phyloP scores from a whole-genome alignment of 257 asterid species.

The Solanum chiquidenum region DNA sequence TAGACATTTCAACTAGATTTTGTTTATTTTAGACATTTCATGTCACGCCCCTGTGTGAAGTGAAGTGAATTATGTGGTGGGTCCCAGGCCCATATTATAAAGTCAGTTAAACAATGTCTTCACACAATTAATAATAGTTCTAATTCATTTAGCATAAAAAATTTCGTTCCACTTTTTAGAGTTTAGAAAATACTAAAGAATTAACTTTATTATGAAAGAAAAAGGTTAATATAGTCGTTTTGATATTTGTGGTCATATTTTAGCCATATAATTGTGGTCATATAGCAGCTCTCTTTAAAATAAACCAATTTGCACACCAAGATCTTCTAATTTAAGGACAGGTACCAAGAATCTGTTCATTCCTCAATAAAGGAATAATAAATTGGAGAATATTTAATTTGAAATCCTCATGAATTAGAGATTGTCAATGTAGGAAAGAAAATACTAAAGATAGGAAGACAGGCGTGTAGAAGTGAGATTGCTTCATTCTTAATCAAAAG shows the following conservation, averaged over 20 bases:
- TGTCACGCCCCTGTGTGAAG: background rate
- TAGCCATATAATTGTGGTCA: background rate
- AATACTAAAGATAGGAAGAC: background rate
- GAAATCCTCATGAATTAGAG: background rate
- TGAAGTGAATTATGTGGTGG: background rate
- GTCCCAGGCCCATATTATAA: background rate
- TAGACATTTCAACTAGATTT: too few relatives aligned
- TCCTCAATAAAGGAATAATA: background rate
- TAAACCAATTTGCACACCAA: background rate
- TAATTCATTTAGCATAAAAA: background rate
- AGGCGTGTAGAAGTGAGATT: background rate
- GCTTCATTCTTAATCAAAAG: rapidly evolving
- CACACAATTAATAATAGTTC: background rate
- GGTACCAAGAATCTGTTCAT: background rate
- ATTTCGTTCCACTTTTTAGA: background rate
- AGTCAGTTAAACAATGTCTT: too few relatives aligned
- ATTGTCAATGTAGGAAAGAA: background rate
- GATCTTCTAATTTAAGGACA: background rate
- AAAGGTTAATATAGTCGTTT: background rate
- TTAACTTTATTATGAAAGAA: background rate
- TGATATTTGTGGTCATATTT: background rate
- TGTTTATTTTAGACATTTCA: too few relatives aligned
- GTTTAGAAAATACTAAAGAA: background rate
- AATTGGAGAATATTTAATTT: background rate
- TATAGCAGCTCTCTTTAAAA: background rate